phyloP scores from a whole-genome alignment of 495 filamentous ascomycete species.

The Peziza echinospora region DNA sequence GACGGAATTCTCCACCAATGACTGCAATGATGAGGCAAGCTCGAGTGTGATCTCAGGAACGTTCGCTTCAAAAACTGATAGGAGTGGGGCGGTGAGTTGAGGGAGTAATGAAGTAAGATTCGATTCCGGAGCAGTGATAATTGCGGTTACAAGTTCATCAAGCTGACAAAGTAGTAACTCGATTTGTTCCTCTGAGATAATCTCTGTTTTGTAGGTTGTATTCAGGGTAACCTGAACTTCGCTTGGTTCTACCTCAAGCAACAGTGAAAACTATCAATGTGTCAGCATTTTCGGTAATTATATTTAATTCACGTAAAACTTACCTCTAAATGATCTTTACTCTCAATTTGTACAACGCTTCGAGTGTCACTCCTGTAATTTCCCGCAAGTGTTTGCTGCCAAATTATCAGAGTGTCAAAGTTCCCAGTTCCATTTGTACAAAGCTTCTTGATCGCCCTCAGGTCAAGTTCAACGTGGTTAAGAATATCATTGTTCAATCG shows the following conservation, averaged over 20 bases:
- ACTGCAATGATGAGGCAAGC: conserved; percentile 22
- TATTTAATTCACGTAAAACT: too few species aligned
- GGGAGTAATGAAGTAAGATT: conserved; percentile 4
- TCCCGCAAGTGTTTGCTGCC: conserved; percentile 41
- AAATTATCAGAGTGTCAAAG: conserved; percentile 36
- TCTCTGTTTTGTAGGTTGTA: conserved; percentile 30
- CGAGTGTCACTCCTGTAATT: conserved; percentile 15
- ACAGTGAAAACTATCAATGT: conserved; percentile 35
- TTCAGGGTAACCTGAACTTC: conserved; percentile 23
- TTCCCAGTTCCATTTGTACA: conserved; percentile 23
- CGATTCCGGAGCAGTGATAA: conserved; percentile 24
- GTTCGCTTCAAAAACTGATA: conserved; percentile 35
- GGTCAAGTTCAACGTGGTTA: conserved; percentile 32
- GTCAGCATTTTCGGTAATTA: conserved; percentile 4
- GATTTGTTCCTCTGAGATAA: conserved; percentile 29
- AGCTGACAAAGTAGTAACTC: conserved; percentile 36
- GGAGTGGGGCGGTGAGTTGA: conserved; percentile 20
- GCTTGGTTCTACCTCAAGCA: conserved; percentile 46
- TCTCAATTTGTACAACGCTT: conserved; percentile 28
- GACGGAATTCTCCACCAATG: conserved; percentile 32
- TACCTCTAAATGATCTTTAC: conserved; percentile 38
- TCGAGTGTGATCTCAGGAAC: conserved; percentile 12
- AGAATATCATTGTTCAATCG: conserved; percentile 37
- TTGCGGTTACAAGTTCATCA: conserved; percentile 26
- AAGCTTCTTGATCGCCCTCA: conserved; percentile 42